A percentile compares a stretch with the other conserved stretches of the same genome.
phyloP scores from a whole-genome alignment of 2,329 filamentous ascomycete genomes.

The Elsinoe arachidis region DNA sequence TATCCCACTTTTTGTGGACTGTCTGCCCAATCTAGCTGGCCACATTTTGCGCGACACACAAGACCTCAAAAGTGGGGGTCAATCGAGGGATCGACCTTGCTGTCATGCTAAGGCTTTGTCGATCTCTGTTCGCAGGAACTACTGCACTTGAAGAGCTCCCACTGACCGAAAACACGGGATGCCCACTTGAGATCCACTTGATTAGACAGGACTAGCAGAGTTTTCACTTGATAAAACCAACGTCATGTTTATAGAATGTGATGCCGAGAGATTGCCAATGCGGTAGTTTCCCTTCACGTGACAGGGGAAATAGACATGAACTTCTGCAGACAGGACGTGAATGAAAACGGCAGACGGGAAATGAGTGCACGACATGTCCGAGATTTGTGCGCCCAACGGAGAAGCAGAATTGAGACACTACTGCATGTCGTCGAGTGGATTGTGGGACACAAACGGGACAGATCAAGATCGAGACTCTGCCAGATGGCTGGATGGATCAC shows the following conservation, averaged over 20 bases:
- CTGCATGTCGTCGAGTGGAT: too few species aligned
- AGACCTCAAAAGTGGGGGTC: not conserved
- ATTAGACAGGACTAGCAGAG: not conserved
- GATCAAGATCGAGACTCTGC: too few species aligned
- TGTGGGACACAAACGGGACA: too few species aligned
- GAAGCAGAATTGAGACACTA: not conserved
- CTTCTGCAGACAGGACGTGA: not conserved
- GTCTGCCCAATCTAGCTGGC: too few species aligned
- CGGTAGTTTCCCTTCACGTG: not conserved
- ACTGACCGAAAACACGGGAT: not conserved
- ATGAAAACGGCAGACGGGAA: too few species aligned
- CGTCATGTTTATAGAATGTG: not conserved
- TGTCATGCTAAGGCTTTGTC: conserved; percentile 6
- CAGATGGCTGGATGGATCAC: too few species aligned
- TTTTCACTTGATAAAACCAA: not conserved
- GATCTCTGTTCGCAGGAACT: conserved; percentile 11
- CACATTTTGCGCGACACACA: not conserved
- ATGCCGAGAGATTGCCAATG: conserved; percentile 2
- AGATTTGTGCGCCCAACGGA: not conserved
- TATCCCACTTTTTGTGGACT: not conserved
- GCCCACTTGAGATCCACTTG: not conserved
- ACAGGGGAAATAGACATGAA: not conserved
- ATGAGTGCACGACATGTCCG: not conserved
- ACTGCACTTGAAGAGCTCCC: not conserved
- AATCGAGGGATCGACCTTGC: conserved; percentile 2